Percentiles rank a stretch among this genome's conserved stretches.
Conservation (phyloP, 2,329 filamentous ascomycete genomes). For the Botryotinia calthae region DNA sequence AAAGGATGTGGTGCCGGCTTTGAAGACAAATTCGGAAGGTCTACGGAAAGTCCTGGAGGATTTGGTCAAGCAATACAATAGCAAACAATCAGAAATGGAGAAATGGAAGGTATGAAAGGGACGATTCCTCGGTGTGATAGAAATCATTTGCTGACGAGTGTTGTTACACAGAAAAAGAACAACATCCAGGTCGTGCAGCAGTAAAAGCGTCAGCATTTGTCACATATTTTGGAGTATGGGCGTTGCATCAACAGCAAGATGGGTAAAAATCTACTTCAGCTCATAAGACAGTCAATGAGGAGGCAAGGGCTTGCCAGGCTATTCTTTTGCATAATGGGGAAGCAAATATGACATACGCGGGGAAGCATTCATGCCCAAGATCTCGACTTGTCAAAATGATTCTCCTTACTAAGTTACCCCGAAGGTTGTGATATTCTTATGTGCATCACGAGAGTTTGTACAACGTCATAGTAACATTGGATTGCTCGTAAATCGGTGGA, state of each 20-base stretch:
- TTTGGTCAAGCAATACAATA: constrained; percentile 93
- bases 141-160: constrained; percentile 24
- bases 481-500: constrained; percentile 9
- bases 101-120: constrained; percentile 85
- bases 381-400: constrained; percentile 18
- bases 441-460: constrained; percentile 29
- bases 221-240: constrained; percentile 22
- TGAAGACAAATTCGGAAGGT: constrained; percentile 92
- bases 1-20: constrained; percentile 82
- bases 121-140: neutral
- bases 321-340: constrained; percentile 23
- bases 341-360: constrained; percentile 31
- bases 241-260: constrained; percentile 32
- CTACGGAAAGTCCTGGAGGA: constrained; percentile 93
- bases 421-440: constrained; percentile 22
- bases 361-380: constrained; percentile 30
- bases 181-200: constrained; percentile 84
- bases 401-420: constrained; percentile 18
- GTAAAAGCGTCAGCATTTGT: constrained; percentile 41
- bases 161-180: constrained; percentile 72
- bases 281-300: constrained; percentile 32
- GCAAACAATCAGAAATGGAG: constrained; percentile 91
- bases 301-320: constrained; percentile 3
- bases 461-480: constrained; percentile 31
- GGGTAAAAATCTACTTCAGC: constrained; percentile 24